phyloP scores from a whole-genome alignment of 148 eudicot species.

The Dysphania ambrosioides region DNA sequence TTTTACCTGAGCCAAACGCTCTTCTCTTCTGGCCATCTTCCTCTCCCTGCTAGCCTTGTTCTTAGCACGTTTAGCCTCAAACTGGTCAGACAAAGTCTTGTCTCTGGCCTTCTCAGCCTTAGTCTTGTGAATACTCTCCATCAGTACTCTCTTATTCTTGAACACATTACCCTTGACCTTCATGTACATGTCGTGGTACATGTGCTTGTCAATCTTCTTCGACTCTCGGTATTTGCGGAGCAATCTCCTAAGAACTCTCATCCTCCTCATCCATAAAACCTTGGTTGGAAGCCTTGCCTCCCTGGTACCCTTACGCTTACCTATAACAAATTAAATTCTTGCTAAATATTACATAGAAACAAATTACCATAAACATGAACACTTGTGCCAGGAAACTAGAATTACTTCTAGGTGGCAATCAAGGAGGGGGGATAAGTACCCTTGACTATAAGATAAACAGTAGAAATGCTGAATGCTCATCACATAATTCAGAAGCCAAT shows the following conservation, averaged over 20 bases:
- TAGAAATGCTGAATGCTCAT: no score
- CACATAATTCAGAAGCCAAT: no score
- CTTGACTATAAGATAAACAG: no score
- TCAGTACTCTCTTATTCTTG: conserved; percentile 74
- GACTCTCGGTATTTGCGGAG: conserved; percentile 76
- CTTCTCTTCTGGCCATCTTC: conserved; percentile 67
- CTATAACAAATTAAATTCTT: conserved; percentile 24
- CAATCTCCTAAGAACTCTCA: conserved; percentile 77
- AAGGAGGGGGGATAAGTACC: no score
- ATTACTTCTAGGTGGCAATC: no score
- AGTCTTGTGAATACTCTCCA: conserved; percentile 84
- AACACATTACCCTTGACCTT: conserved; percentile 89
- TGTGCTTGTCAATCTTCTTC: conserved; percentile 88
- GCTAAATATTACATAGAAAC: no score
- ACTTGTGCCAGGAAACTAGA: neutral
- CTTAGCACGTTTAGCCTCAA: conserved; percentile 84
- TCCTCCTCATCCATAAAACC: conserved; percentile 77
- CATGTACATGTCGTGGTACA: conserved; percentile 93
- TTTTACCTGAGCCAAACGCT: conserved; percentile 63
- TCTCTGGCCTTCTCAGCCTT: conserved; percentile 94
- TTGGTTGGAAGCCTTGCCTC: conserved; percentile 88
- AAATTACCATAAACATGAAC: neutral
- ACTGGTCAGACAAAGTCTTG: conserved; percentile 78
- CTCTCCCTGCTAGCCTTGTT: no score
- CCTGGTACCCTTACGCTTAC: conserved; percentile 88